These are phyloP conservation scores for Trametes coccinea DNA, from an alignment of 768 basidiomycete species.

Conservation along the genomic window DNA sequence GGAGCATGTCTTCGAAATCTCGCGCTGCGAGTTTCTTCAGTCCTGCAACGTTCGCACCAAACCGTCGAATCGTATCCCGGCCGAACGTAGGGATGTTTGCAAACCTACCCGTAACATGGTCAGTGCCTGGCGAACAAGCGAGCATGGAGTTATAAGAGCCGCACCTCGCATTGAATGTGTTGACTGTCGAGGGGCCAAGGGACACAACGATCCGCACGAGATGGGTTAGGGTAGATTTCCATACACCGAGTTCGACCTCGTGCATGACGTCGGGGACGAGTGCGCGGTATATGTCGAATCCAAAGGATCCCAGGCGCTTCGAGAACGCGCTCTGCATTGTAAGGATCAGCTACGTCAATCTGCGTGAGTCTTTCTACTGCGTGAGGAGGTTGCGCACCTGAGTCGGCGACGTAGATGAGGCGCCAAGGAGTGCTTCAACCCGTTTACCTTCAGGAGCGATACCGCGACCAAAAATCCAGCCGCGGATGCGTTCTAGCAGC, in stretches of 20 bases:
- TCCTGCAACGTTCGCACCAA: conserved; percentile 26
- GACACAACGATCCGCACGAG: conserved; percentile 27
- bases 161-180: conserved; percentile 22
- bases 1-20: conserved; percentile 31
- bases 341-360: too few species aligned
- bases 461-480: conserved; percentile 20
- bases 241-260: conserved; percentile 36
- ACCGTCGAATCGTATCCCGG: conserved; percentile 26
- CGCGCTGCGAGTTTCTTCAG: conserved; percentile 32
- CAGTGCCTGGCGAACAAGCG: too few species aligned
- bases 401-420: not conserved
- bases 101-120: conserved; percentile 11
- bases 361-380: too few species aligned
- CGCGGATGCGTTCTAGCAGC: conserved; percentile 10
- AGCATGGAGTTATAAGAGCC: too few species aligned
- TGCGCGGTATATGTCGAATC: not conserved
- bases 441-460: not conserved
- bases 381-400: conserved; percentile 8
- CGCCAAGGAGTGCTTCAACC: not conserved
- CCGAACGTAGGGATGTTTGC: conserved; percentile 26
- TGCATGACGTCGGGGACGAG: conserved; percentile 32
- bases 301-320: not conserved
- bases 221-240: conserved; percentile 29
- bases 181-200: not conserved
- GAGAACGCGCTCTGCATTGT: not conserved